A percentile compares a stretch with the other conserved stretches of the same genome.
phyloP scores from a whole-genome alignment of 1,284 basidiomycete species.

The Mycena citricolor region DNA sequence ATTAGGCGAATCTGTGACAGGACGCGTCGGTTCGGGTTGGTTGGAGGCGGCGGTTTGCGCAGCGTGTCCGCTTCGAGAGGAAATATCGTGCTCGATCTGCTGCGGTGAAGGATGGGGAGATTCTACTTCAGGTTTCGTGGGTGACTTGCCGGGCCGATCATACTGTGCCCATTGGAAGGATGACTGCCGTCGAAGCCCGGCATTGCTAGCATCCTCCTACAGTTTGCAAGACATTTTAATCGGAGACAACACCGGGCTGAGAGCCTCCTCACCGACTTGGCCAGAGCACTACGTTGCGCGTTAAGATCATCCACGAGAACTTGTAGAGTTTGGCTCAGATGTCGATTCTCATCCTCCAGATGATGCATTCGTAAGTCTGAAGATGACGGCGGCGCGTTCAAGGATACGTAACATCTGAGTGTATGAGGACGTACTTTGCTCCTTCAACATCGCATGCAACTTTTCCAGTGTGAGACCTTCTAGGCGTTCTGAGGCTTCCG shows the following conservation, averaged over 20 bases:
- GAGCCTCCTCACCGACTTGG: conserved; percentile 39
- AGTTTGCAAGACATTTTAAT: conserved; percentile 1
- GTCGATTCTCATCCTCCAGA: conserved; percentile 77
- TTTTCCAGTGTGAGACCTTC: conserved; percentile 65
- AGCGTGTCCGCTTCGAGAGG: conserved; percentile 29
- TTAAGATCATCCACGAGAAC: conserved; percentile 67
- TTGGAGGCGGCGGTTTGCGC: conserved; percentile 19
- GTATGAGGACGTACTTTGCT: conserved; percentile 60
- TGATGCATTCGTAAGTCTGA: conserved; percentile 66
- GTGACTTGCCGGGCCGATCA: conserved; percentile 69
- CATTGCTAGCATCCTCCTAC: conserved; percentile 43
- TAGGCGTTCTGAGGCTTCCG: conserved; percentile 64
- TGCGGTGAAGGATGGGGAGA: conserved; percentile 78
- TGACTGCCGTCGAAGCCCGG: conserved; percentile 60
- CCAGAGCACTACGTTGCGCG: conserved; percentile 41
- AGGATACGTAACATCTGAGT: conserved; percentile 12
- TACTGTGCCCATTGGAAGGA: conserved; percentile 84
- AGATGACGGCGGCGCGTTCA: conserved; percentile 14
- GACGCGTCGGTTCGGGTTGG: conserved; percentile 29
- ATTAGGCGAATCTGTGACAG: conserved; percentile 36
- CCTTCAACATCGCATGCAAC: conserved; percentile 67
- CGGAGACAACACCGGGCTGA: conserved; percentile 16
- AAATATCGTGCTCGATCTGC: conserved; percentile 65
- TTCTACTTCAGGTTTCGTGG: conserved; percentile 70
- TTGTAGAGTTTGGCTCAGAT: conserved; percentile 60